phyloP scores from a whole-genome alignment of 225 moss, liverwort and hornwort genomes.

The Polytrichum commune region DNA sequence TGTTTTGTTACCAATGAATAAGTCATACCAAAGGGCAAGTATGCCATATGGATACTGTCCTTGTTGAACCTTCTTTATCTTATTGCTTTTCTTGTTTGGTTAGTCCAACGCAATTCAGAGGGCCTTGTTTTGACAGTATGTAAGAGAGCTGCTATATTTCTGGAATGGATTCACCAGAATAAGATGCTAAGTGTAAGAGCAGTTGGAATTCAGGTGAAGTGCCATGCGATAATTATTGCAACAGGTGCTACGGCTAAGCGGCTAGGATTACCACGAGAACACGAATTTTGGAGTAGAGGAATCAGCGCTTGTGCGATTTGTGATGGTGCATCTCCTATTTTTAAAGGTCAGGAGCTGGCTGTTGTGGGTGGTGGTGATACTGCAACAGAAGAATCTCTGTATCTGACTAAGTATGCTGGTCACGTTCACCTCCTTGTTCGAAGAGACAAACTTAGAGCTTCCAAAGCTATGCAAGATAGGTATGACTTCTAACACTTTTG shows the following conservation, averaged over 20 bases:
- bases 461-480: conserved; percentile 99
- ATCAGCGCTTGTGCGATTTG: conserved; percentile 98
- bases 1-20: no score
- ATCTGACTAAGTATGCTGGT: conserved; percentile 93
- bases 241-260: conserved; percentile 94
- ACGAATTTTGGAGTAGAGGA: conserved; percentile 92
- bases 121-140: no score
- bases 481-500: conserved; percentile 11
- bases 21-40: no score
- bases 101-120: no score
- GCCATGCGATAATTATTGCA: conserved; percentile 90
- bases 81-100: no score
- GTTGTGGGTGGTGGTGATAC: conserved; percentile 98
- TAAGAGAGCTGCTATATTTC: no score
- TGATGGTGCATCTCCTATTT: conserved; percentile 95
- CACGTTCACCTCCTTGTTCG: conserved; percentile 92
- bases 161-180: not conserved
- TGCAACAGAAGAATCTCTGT: conserved; percentile 83
- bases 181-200: conserved; percentile 30
- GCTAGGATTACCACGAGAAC: conserved; percentile 87
- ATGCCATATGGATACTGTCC: no score
- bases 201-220: conserved; percentile 77
- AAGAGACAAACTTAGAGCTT: conserved; percentile 81
- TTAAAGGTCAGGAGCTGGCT: conserved; percentile 84
- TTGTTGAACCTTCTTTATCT: no score